Evolutionary conservation across 495 filamentous ascomycete genomes (phyloP).

Genomic region (Baudoinia panamericana): DNA sequence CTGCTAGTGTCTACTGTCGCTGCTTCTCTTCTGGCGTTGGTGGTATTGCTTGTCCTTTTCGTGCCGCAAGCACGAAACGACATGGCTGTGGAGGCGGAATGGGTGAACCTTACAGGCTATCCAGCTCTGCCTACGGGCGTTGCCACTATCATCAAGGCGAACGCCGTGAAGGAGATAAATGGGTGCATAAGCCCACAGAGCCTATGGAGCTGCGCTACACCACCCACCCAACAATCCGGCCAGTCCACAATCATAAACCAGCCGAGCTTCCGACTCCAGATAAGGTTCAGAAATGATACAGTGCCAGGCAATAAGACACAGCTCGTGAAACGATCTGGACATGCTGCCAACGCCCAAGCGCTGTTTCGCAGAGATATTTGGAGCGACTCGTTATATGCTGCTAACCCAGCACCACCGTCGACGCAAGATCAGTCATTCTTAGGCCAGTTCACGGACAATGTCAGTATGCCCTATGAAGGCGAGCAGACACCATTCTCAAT

Average conservation of each 20-base stretch:
- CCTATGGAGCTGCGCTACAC: slow-evolving; percentile 71
- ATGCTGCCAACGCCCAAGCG: neutral
- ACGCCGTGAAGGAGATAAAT: slow-evolving; percentile 41
- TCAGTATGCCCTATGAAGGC: slow-evolving; percentile 44
- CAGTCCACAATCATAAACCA: slow-evolving; percentile 43
- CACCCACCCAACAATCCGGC: slow-evolving; percentile 52
- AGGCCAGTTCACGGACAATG: slow-evolving; percentile 68
- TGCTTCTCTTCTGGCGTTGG: neutral
- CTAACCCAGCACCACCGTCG: slow-evolving; percentile 51
- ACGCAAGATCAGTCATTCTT: slow-evolving; percentile 61
- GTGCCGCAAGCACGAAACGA: slow-evolving; percentile 5
- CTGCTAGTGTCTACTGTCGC: neutral
- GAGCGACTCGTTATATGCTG: slow-evolving; percentile 32
- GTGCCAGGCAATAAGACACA: slow-evolving; percentile 27
- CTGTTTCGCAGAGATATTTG: slow-evolving; percentile 3
- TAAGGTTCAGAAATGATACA: slow-evolving; percentile 64
- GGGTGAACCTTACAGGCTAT: slow-evolving; percentile 73
- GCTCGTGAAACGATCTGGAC: slow-evolving; percentile 8
- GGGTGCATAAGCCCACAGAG: slow-evolving; percentile 56
- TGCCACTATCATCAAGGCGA: slow-evolving; percentile 56
- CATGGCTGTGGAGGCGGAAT: slow-evolving; percentile 35
- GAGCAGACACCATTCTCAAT: slow-evolving; percentile 61
- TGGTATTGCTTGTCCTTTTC: slow-evolving; percentile 14
- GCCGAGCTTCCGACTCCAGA: slow-evolving; percentile 71
- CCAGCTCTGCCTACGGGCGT: slow-evolving; percentile 77